Evolutionary conservation across 2,329 filamentous ascomycete genomes (phyloP), one percentile per base, ranked within the genome.

Genomic region (Ophidiomyces ophidiicola): DNA sequence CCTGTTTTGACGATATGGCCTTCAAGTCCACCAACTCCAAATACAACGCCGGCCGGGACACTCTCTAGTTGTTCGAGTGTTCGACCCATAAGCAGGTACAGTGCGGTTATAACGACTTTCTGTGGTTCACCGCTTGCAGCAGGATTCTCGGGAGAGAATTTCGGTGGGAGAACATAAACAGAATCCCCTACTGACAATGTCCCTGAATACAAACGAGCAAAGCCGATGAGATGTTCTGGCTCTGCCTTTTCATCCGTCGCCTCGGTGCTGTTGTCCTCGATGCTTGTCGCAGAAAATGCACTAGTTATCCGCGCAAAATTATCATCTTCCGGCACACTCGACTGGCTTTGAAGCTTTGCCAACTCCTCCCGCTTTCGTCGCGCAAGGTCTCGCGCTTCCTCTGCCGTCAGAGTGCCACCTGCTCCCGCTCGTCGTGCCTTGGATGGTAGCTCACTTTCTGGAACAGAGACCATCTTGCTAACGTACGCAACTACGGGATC

Each of bases 381-480:
- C 0, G 83, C 90, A 43, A 94, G 63, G 46, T 94, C 87, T 48
- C 83, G 70, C 3, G 90, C 90, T 61, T 96, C 90, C 46, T 94
- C 90, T 1, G 85, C 81, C 26, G 76, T 93, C 53, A 96, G 71
- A 30, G 78, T 63, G 14, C 64, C 77, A 0, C 80, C 79, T 11
- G 63, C 59, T 46, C 33, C 20, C 11, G 76, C 71, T 32, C 84
- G 72, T 59, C 81, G 92, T 15, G 59, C 60, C 58, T 94, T 94
- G 37, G 88, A 76, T 0, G 84, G 82, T 4, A 98, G 67, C 51
- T 98, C 88, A 59, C 84, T 94, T 53, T 92, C 84, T 0, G 86
- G 88, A 8, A 98, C 72, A 0, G 90, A 90, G 1, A 96, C 83
- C 86, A 98, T 94, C 59, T 98, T 98, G 63, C 88, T 96, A 44